A percentile compares a stretch with the other conserved stretches of the same genome.
Conservation (phyloP, 768 basidiomycete genomes). For the Xanthoconium purpureum region DNA sequence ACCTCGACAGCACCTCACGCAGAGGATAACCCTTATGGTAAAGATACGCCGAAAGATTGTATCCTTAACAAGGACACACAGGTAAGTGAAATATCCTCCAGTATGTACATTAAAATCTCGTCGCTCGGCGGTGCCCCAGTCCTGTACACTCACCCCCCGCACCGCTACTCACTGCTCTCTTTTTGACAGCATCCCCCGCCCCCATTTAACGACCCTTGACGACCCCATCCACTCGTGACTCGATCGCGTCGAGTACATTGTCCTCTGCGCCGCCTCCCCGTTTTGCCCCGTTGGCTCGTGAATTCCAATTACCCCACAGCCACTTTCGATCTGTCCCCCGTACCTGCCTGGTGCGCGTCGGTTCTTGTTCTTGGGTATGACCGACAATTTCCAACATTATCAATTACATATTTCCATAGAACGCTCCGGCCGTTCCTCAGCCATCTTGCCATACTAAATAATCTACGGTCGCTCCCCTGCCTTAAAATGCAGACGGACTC, state of each 20-base stretch:
- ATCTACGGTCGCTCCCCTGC: conserved; percentile 14
- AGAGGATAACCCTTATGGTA: conserved; percentile 31
- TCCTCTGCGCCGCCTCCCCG: conserved; percentile 18
- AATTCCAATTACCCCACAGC: conserved; percentile 34
- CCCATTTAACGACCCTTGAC: conserved; percentile 30
- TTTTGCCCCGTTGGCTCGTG: conserved; percentile 16
- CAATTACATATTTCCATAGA: conserved; percentile 36
- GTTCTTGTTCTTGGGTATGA: conserved; percentile 32
- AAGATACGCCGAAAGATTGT: conserved; percentile 29
- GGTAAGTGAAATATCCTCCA: conserved; percentile 14
- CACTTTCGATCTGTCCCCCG: conserved; percentile 30
- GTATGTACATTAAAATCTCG: conserved; percentile 18
- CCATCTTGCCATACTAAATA: conserved; percentile 21
- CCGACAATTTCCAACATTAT: conserved; percentile 34
- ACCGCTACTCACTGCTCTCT: neutral
- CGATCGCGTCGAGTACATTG: conserved; percentile 5
- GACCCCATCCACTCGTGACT: conserved; percentile 9
- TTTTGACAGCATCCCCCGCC: conserved; percentile 1
- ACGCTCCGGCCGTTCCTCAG: conserved; percentile 28
- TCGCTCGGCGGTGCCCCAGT: conserved; percentile 19
- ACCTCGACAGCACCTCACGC: conserved; percentile 19
- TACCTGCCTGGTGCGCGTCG: conserved; percentile 33
- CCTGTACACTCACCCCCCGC: neutral
- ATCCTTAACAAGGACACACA: conserved; percentile 32
- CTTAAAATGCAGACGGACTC: conserved; percentile 32